Evolutionary conservation across 331 rosid species (phyloP), one percentile per base, ranked within the genome.

Genomic region (Cydonia oblonga): DNA sequence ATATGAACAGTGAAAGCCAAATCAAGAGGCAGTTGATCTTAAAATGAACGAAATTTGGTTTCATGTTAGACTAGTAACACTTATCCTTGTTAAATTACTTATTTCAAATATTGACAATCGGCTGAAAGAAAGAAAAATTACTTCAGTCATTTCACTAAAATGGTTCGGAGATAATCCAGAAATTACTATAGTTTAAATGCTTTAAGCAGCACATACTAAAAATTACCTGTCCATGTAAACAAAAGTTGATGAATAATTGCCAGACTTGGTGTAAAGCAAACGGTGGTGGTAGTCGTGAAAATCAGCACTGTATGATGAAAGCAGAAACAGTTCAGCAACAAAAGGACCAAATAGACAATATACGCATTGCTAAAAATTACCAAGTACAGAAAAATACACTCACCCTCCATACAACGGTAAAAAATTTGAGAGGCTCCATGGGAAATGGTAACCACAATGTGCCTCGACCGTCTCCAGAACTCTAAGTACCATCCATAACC

Each of bases 221-320:
- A 70, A 56, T 84, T 84, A 87, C 98, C 96, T 19, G 79, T 92
- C 93, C 98, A 90, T 92, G 92, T 92, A 90, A 38, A 90, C 79
- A 78, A 92, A 90, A 60, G 98, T 92, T 38, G 98, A 92, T 1
- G 98, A 88, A 83, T 92, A 92, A 85, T 92, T 92, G 64, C 97
- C 98, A 2, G 98, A 92, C 84, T 92, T 90, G 40, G 96, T 90
- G 71, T 84, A 92, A 62, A 92, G 87, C 85, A 88, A 74, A 20
- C 97, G 96, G 72, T 92, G 98, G 73, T 92, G 98, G 73, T 92
- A 92, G 84, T 92, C 98, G 66, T 92, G 98, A 78, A 90, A 90
- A 83, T 92, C 91, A 51, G 98, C 87, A 20, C 98, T 92, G 91
- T 28, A 44, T 68, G 80, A 57, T 63, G 15, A 78, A n/a, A 46